Conservation (phyloP, 2,329 filamentous ascomycete species). For the Didymella pomorum region DNA sequence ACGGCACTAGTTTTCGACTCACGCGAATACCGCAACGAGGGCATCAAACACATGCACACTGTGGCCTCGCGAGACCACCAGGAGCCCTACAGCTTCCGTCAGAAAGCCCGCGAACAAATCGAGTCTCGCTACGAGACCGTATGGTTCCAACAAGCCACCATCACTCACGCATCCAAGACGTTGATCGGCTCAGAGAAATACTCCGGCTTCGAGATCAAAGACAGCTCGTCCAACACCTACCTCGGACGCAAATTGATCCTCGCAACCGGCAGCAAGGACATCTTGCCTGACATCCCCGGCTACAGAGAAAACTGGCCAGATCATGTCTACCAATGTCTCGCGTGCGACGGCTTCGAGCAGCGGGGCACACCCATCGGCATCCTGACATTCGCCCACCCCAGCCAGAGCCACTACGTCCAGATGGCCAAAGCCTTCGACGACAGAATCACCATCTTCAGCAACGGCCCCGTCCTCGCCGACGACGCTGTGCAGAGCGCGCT, state of each 20-base stretch:
- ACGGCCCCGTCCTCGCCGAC: constrained; percentile 27
- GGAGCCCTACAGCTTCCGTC: constrained; percentile 39
- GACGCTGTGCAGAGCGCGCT: constrained; percentile 31
- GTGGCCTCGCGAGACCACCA: constrained; percentile 42
- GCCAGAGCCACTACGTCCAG: constrained; percentile 33
- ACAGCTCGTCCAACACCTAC: constrained; percentile 55
- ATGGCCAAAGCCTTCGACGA: constrained; percentile 40
- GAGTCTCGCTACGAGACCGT: constrained; percentile 49
- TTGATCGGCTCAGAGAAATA: constrained; percentile 32
- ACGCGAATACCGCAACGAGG: constrained; percentile 54
- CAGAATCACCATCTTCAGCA: constrained; percentile 40
- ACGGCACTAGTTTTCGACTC: constrained; percentile 57
- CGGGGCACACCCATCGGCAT: constrained; percentile 51
- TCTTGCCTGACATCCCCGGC: constrained; percentile 60
- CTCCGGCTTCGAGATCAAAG: constrained; percentile 52
- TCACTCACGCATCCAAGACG: constrained; percentile 34
- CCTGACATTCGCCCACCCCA: constrained; percentile 33
- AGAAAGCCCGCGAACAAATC: constrained; percentile 47
- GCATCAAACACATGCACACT: constrained; percentile 56
- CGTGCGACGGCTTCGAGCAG: constrained; percentile 68
- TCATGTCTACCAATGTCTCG: constrained; percentile 64
- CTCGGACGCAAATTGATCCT: constrained; percentile 63
- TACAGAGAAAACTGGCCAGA: constrained; percentile 63
- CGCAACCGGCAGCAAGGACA: constrained; percentile 62
- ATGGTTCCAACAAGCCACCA: constrained; percentile 40